Evolutionary conservation across 768 basidiomycete genomes (phyloP).

Genomic region (Lentinula edodes): DNA sequence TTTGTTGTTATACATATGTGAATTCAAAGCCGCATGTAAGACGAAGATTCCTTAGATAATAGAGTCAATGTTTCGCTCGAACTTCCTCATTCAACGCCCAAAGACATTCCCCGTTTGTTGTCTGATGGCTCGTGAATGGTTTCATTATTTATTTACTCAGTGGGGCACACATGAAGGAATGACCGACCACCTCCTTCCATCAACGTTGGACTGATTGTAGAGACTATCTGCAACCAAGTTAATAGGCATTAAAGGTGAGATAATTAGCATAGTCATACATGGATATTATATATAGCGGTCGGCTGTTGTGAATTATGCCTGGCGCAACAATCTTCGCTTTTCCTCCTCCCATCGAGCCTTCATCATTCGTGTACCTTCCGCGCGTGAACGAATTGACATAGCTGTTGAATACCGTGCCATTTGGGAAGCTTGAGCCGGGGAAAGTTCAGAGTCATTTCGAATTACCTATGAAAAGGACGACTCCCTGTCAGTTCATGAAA

Average conservation of each 20-base stretch:
- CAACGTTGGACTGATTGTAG: too few relatives aligned
- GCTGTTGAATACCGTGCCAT: conserved; percentile 51
- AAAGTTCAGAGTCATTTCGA: conserved; percentile 65
- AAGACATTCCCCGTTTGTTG: too few relatives aligned
- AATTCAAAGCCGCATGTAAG: too few relatives aligned
- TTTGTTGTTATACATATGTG: too few relatives aligned
- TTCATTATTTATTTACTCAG: too few relatives aligned
- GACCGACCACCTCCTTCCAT: too few relatives aligned
- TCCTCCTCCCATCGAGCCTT: conserved; percentile 63
- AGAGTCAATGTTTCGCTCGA: too few relatives aligned
- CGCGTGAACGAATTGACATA: conserved; percentile 48
- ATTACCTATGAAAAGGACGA: conserved; percentile 58
- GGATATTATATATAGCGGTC: background rate
- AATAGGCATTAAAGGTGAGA: background rate
- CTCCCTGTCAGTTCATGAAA: conserved; percentile 1
- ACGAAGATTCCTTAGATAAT: too few relatives aligned
- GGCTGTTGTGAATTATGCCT: background rate
- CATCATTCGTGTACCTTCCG: conserved; percentile 67
- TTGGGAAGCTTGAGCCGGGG: conserved; percentile 60
- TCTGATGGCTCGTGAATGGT: too few relatives aligned
- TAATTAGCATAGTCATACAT: background rate
- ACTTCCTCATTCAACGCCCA: too few relatives aligned
- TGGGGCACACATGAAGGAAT: too few relatives aligned
- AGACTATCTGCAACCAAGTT: too few relatives aligned
- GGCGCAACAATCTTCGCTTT: background rate